Evolutionary conservation across 1,284 basidiomycete genomes (phyloP).

Genomic region (Cutaneotrichosporon sp.): DNA sequence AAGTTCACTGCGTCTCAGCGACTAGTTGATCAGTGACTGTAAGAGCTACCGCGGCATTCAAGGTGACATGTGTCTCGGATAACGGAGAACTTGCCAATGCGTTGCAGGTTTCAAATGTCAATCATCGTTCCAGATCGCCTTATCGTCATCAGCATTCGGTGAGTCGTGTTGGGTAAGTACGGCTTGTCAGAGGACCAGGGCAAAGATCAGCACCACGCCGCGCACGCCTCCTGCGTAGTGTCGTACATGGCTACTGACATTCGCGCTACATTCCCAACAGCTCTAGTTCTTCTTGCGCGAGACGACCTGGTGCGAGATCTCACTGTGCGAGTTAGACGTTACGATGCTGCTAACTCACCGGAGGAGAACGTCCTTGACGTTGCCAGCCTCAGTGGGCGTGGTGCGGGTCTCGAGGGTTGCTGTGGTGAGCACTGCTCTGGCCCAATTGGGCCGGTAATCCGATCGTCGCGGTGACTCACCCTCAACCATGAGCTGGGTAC

Average conservation of each 20-base stretch:
- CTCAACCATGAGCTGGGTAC: constrained; percentile 42
- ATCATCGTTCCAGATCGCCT: not conserved
- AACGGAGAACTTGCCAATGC: not conserved
- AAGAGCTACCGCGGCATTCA: not conserved
- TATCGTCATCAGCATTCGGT: not conserved
- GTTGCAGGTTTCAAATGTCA: not conserved
- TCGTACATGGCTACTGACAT: not conserved
- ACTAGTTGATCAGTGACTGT: not conserved
- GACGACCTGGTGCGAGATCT: constrained; percentile 27
- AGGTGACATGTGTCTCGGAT: not conserved
- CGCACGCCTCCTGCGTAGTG: not conserved
- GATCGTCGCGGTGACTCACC: constrained; percentile 28
- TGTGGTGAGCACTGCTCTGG: constrained; percentile 4
- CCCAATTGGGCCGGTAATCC: not conserved
- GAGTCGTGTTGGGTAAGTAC: not conserved
- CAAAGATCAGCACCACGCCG: not conserved
- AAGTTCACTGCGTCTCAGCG: not conserved
- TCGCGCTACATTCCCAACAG: constrained; percentile 1
- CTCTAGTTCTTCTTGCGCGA: constrained; percentile 20
- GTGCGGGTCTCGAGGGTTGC: constrained; percentile 26
- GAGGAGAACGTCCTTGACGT: constrained; percentile 25
- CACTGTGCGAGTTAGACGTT: constrained; percentile 15
- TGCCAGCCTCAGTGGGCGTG: constrained; percentile 19
- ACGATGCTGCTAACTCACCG: constrained; percentile 11
- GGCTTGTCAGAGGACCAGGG: not conserved